Conservation (phyloP, 2,329 filamentous ascomycete species). For the Tetracladium maxilliforme region DNA sequence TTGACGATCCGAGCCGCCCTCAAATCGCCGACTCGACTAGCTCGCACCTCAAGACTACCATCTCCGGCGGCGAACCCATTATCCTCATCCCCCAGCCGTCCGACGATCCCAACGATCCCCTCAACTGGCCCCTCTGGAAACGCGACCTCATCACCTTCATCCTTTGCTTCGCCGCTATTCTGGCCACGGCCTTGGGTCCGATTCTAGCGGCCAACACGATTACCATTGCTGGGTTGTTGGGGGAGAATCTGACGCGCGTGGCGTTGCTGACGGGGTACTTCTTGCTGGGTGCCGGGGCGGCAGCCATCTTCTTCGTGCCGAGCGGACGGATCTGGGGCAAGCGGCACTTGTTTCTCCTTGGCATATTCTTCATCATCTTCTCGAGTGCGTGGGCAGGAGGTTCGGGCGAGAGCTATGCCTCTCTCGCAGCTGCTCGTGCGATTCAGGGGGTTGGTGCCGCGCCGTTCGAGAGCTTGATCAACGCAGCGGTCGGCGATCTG, state of each 20-base stretch:
- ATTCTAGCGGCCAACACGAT: constrained; percentile 82
- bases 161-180: constrained; percentile 67
- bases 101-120: constrained; percentile 79
- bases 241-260: constrained; percentile 53
- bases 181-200: constrained; percentile 72
- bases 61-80: constrained; percentile 48
- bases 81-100: constrained; percentile 85
- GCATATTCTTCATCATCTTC: constrained; percentile 56
- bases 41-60: constrained; percentile 56
- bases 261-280: constrained; percentile 80
- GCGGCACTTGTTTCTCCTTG: constrained; percentile 72
- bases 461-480: constrained; percentile 81
- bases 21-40: constrained; percentile 22
- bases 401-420: constrained; percentile 51
- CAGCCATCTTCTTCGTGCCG: constrained; percentile 75
- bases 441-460: constrained; percentile 78
- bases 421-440: constrained; percentile 63
- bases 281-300: constrained; percentile 67
- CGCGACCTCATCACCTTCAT: constrained; percentile 69
- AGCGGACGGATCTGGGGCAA: constrained; percentile 87
- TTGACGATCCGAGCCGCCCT: constrained; percentile 38
- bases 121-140: constrained; percentile 79
- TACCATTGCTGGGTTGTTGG: constrained; percentile 55
- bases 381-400: constrained; percentile 69
- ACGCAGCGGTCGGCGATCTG: constrained; percentile 76